Conservation (phyloP, 805 yeast species). For the Wickerhamomyces subpelliculosus region DNA sequence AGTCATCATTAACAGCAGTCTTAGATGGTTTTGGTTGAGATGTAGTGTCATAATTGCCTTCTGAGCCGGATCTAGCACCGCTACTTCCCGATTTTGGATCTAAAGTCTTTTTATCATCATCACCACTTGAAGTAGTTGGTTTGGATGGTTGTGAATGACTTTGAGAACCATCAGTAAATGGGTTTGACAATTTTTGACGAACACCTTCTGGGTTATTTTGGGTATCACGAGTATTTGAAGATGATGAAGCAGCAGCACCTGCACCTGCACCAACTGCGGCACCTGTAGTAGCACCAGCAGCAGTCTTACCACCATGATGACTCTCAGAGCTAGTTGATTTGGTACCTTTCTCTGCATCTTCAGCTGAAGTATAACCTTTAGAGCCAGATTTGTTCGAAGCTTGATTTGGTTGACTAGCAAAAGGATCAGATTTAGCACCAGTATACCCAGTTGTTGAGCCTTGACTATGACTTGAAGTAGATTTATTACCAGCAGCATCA, state of each 20-base stretch:
- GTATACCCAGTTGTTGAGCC: constrained; percentile 8
- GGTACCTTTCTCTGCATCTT: not conserved
- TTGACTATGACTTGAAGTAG: not conserved
- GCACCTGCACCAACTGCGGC: constrained; percentile 1
- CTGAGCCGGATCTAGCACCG: no score
- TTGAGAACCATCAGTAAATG: not conserved
- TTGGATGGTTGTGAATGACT: not conserved
- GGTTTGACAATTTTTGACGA: not conserved
- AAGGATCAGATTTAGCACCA: constrained; percentile 5
- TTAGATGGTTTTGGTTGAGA: constrained; percentile 1
- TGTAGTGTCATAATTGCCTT: no score
- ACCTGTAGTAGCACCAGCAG: constrained; percentile 1
- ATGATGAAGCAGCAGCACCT: not conserved
- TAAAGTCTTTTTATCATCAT: not conserved
- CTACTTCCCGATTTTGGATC: constrained; percentile 1
- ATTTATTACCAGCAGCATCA: not conserved
- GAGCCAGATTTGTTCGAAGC: not conserved
- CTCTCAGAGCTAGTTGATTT: not conserved
- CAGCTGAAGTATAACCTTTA: not conserved
- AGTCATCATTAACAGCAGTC: constrained; percentile 1
- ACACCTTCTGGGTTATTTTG: not conserved
- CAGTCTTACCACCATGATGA: constrained; percentile 1
- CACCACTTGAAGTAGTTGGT: not conserved
- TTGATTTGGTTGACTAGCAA: constrained; percentile 5
- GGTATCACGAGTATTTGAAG: not conserved